Base-by-base conservation (phyloP, 1,284 basidiomycete genomes). In the Ganoderma resinaceum region DNA sequence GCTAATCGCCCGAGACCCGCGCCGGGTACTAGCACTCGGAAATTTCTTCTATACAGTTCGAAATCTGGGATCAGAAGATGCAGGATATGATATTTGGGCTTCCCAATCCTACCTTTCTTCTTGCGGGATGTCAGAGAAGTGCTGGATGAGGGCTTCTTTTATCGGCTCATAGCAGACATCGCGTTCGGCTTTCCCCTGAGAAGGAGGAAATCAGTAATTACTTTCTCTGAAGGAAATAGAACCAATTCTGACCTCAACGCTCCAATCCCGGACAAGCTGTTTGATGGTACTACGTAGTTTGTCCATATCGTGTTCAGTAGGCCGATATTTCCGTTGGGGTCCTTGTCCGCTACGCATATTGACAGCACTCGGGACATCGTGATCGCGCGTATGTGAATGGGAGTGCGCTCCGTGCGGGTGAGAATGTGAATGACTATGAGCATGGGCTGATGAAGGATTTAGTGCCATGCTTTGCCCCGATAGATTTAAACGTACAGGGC, bases 221-320 rank as follows among this genome's bases (percentile, higher is more conserved):
- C 23, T 8, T 29, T 14, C 52, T 23, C 20, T 3, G 23, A 40
- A 20, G 23, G 29, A 52, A 23, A 69, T 40, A 11, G 37, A 53
- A 26, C 8, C 42, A 8, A 35, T 52, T 43, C n/a, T 3, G 2
- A 75, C 76, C 83, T 95, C 90, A 71, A 84, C 86, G 66, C 92
- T 93, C 96, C 96, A 98, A 76, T 97, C 96, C 16, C 95, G 87
- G 11, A 96, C 95, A 65, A 97, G 91, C 74, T 96, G 95, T 76
- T 96, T 95, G 49, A 98, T 80, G 0, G 95, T 97, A 76, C 94
- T 95, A 67, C 95, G 84, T 33, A 98, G 82, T 76, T 97, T 97
- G 79, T 97, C 92, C 89, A 93, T 91, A 74, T 94, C 91, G 72
- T 86, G 86, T 40, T 93, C 91, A 1, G 86, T 89, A 1, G 89